Evolutionary conservation across 192 early-diverging fungal species (phyloP).

Genomic region (Linderina pennispora): DNA sequence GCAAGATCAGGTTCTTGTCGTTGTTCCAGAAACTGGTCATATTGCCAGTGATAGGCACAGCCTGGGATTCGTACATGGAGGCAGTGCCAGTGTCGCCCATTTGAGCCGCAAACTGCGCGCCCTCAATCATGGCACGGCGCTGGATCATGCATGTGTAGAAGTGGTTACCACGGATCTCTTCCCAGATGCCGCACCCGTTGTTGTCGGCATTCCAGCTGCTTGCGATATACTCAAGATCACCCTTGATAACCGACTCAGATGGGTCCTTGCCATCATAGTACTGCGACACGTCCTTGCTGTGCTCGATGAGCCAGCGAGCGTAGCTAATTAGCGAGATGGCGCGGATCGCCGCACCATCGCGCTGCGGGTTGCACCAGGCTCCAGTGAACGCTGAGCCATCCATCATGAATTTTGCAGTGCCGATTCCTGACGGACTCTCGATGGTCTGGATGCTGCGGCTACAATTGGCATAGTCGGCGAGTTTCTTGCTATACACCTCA

Average conservation of each 20-base stretch:
- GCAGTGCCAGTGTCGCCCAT: constrained; percentile 34
- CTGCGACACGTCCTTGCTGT: not conserved
- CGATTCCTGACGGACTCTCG: too few relatives aligned
- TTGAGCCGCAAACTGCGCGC: constrained; percentile 42
- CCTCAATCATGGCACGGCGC: constrained; percentile 45
- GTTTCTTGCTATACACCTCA: too few relatives aligned
- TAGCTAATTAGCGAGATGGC: constrained; percentile 8
- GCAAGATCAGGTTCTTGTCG: not conserved
- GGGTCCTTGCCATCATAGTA: constrained; percentile 19
- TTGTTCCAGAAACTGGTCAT: constrained; percentile 40
- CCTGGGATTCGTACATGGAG: constrained; percentile 23
- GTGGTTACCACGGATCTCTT: constrained; percentile 55
- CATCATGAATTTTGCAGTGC: constrained; percentile 50
- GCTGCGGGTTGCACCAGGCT: constrained; percentile 49
- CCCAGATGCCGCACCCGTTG: constrained; percentile 56
- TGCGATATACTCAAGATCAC: constrained; percentile 52
- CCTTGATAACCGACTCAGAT: constrained; percentile 34
- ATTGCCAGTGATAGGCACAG: constrained; percentile 12
- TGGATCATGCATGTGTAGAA: constrained; percentile 56
- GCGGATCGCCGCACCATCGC: constrained; percentile 52
- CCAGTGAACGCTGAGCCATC: constrained; percentile 31
- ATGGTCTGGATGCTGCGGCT: too few relatives aligned
- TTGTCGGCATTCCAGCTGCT: constrained; percentile 32
- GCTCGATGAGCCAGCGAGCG: not conserved
- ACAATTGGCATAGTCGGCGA: too few relatives aligned